These are phyloP conservation scores for Tieghemiomyces parasiticus DNA, from an alignment of 192 early-diverging fungal species.

Conservation along the genomic window DNA sequence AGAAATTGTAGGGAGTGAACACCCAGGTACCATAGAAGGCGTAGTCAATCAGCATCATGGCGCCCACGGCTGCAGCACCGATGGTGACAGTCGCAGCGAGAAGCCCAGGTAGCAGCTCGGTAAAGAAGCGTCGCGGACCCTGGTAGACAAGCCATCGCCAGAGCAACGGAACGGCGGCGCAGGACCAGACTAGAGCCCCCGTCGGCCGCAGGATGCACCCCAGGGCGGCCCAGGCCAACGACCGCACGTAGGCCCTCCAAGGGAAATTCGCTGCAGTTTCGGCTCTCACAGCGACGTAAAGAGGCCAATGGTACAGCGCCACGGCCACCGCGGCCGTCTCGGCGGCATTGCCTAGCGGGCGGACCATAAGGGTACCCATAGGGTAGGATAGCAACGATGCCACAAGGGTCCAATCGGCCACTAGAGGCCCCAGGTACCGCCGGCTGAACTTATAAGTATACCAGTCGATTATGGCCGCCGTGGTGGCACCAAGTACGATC, in stretches of 20 bases:
- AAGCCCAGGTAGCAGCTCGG: conserved; percentile 11
- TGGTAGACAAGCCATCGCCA: too few species aligned
- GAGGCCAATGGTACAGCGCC: conserved; percentile 81
- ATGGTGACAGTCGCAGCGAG: conserved; percentile 7
- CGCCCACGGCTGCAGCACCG: conserved; percentile 25
- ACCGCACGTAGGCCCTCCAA: too few species aligned
- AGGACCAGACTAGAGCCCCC: conserved; percentile 72
- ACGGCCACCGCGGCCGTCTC: conserved; percentile 61
- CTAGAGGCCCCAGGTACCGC: conserved; percentile 36
- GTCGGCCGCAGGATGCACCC: conserved; percentile 83
- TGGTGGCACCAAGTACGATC: neutral
- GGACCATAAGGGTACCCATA: conserved; percentile 39
- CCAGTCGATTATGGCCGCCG: conserved; percentile 8
- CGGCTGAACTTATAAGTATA: conserved; percentile 57
- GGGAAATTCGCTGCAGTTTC: too few species aligned
- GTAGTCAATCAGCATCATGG: conserved; percentile 44
- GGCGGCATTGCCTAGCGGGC: conserved; percentile 52
- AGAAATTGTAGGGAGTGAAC: conserved; percentile 63
- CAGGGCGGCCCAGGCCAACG: conserved; percentile 52
- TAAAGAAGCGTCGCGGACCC: neutral
- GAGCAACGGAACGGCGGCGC: conserved; percentile 47
- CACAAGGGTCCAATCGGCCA: conserved; percentile 41
- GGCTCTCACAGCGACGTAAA: too few species aligned
- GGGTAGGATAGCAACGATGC: conserved; percentile 38
- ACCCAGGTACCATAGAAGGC: conserved; percentile 55